Base-by-base conservation (phyloP, 2,329 filamentous ascomycete genomes). In the Penicillium sp. region DNA sequence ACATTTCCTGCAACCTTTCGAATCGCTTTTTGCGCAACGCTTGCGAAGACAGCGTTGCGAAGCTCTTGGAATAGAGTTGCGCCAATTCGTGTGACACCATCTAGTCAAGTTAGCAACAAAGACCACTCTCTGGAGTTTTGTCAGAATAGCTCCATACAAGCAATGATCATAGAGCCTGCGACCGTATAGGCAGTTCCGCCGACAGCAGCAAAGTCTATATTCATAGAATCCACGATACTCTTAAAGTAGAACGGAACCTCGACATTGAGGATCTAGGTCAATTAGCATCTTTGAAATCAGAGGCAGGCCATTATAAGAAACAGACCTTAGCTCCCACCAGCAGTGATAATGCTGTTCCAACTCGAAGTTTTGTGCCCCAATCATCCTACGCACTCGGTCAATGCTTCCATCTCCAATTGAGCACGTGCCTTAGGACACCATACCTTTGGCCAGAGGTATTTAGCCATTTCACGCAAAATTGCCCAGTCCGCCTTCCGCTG, bases 191-290 rank as follows among this genome's bases (percentile, higher is more conserved):
- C 92, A 0, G 92, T 96, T 7, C 92, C 92, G n/a, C 92, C 93
- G 5, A 90, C 78, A 14, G 88, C 83, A n/a, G 85, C 83, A 70
- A 96, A 87, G 73, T 99, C 94, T 63, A 99, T 84, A 72, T 99
- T 99, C 91, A 99, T 96, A 18, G 91, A 87, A 74, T 99, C 95
- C 37, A 99, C 91, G 61, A 99, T 97, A 74, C 80, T 92, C 81
- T 97, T 97, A 81, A 99, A 99, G 80, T 97, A 99, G 72, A 99
- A 99, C 0, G 94, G 94, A 43, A 99, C 91, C 78, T 99, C 92
- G 14, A 99, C 94, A 73, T 97, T 99, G 68, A 99, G 81, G 45
- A 96, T 73, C 82, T 65, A 45, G n/a, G 44, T 81, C 71, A 29
- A 54, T 34, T 29, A 50, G 53, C 39, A 48, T 56, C 67, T 45